Base-by-base conservation (phyloP, 805 yeast genomes). In the Cyberlindnera suaveolens region DNA sequence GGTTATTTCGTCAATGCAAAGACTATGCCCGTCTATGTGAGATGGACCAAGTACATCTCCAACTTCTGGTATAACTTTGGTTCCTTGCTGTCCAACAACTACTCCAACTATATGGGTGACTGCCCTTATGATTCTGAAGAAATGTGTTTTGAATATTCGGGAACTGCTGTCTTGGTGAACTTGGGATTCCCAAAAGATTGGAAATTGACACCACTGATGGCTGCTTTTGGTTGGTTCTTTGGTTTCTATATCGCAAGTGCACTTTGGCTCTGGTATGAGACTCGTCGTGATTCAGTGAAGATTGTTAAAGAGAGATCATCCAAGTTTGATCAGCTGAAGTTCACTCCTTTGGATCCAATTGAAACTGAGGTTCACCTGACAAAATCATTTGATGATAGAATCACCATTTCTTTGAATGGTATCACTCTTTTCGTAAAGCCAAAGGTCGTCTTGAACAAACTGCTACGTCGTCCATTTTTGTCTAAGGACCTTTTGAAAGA, bases 11-110 rank as follows among this genome's bases (percentile, higher is more conserved):
- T 82, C 18, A 85, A 85, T 60, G 77, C 89, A 0, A 68, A 71
- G 14, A 71, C 77, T 1, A 72, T 86, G 80, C 95, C 95, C 0
- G 95, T 85, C 1, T 88, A 88, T 54, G 95, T 87, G 6, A 71
- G 87, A 31, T 87, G 96, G 96, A 73, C 81, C 6, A 85, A 82
- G 58, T 87, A 84, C 61, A 66, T 81, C 42, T 80, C 91, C 0
- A 82, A 76, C 54, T 72, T 83, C 41, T 88, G 90, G 86, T 87
- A 83, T 56, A 82, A 80, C 0, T 84, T 83, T 62, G 93, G 93
- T 1, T 80, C 80, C 2, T 57, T 81, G 45, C 53, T 74, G 17
- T 71, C 89, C 0, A 82, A 80, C 54, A 81, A 85, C 52, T 87
- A 77, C 56, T 70, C 85, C 1, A 74, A 70, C 31, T 84, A 70